These are phyloP conservation scores for Paramecium sexaurelia DNA, from an alignment of 73 alveolate genomes.

Conservation along the genomic window DNA sequence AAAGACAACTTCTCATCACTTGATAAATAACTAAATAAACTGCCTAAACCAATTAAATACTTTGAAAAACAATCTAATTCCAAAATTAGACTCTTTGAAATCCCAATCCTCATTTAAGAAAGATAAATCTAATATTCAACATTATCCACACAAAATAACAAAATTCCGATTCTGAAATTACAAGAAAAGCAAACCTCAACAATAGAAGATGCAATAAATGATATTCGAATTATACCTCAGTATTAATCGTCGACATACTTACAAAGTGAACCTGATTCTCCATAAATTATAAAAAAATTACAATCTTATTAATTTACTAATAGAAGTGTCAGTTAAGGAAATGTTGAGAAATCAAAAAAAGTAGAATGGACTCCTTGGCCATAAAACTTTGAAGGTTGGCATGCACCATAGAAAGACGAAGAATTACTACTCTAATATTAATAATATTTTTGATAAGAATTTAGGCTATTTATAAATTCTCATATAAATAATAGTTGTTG, in stretches of 20 bases:
- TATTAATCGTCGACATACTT: not conserved
- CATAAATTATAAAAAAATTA: not conserved
- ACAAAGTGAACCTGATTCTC: conserved; percentile 8
- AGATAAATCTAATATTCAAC: not conserved
- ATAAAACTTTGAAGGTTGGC: conserved; percentile 23
- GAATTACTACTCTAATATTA: not conserved
- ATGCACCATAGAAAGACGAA: not conserved
- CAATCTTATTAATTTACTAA: not conserved
- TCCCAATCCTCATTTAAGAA: not conserved
- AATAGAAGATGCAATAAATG: not conserved
- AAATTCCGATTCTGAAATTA: conserved; percentile 4
- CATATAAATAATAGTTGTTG: too few species aligned
- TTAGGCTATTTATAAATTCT: not conserved
- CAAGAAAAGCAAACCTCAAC: not conserved
- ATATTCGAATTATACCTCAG: not conserved
- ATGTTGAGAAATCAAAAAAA: not conserved
- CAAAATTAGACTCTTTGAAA: not conserved
- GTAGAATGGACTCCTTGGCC: conserved; percentile 9
- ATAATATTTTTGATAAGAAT: not conserved
- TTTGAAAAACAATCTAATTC: not conserved
- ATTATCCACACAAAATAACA: not conserved
- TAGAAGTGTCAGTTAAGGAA: conserved; percentile 24
- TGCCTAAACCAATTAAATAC: not conserved
- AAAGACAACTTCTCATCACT: not conserved
- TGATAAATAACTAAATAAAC: not conserved